Evolutionary conservation across 73 alveolate species (phyloP), one percentile per base, ranked within the genome.

Genomic region (Paramecium tetraurelia): DNA sequence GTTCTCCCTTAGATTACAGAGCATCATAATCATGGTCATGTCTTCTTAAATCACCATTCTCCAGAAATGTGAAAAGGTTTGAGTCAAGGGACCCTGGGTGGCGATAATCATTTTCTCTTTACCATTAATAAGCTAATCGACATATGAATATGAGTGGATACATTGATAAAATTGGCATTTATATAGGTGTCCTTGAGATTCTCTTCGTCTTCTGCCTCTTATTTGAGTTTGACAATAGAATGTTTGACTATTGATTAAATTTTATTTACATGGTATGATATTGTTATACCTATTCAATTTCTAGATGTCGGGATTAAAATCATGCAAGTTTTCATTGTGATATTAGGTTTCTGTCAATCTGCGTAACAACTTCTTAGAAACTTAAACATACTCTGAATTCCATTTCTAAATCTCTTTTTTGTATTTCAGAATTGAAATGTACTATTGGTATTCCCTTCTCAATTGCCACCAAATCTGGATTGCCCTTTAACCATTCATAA

Each of bases 11-110:
- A 92, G 86, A 59, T 94, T 92, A 59, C 99, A 96, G 22, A 97
- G 95, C 99, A 97, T 98, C 33, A 98, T 35, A 27, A 98, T 95
- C 10, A 92, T 85, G 9, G 59, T 71, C 31, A 97, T 96, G 76
- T 98, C 92, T 88, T 98, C 96, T 95, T 98, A 95, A 92, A 95
- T 93, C 18, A 97, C 92, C 99, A 97, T 98, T 80, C 95, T 92
- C 99, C 99, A 98, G 93, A 98, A 98, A 93, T 96, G 96, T 22
- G 93, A 96, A 33, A 93, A 75, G 3, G 99, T 97, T 29, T 69
- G 58, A 9, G 59, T 86, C 53, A 98, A 75, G 58, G 99, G 99
- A 2, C 99, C 99, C 93, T 98, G 96, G 2, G 99, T 95, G 4
- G 99, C 99, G 31, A 98, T 98, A 68, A 97, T 96, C 59, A 93